A percentile compares a stretch with the other conserved stretches of the same genome.
phyloP scores from a whole-genome alignment of 2,329 filamentous ascomycete species.

The Xylaria sp. region DNA sequence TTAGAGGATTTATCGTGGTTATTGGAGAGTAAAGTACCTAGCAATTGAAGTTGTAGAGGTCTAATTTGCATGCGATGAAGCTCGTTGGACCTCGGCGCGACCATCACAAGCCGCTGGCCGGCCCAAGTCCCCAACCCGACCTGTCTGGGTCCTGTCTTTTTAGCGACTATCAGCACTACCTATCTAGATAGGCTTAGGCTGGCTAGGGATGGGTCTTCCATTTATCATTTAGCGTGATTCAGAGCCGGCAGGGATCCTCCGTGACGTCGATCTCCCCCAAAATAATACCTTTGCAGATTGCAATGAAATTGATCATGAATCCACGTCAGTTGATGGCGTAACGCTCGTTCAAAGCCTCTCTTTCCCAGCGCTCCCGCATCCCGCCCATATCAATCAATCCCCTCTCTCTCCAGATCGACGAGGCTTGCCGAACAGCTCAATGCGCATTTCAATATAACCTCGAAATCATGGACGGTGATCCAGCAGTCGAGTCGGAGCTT shows the following conservation, averaged over 20 bases:
- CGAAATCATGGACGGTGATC: constrained; percentile 74
- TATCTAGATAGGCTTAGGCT: background rate
- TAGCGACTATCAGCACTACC: background rate
- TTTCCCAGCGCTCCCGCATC: constrained; percentile 4
- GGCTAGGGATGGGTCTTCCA: background rate
- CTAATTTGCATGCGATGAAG: background rate
- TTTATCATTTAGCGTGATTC: constrained; percentile 15
- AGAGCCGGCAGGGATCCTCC: constrained; percentile 19
- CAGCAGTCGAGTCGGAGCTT: constrained; percentile 74
- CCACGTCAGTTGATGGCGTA: constrained; percentile 15
- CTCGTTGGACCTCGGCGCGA: constrained; percentile 41
- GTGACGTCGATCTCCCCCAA: constrained; percentile 33
- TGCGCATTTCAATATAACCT: constrained; percentile 26
- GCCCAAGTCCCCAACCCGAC: too few relatives aligned
- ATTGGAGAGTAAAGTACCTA: background rate
- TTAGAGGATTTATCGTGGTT: background rate
- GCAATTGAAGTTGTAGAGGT: background rate
- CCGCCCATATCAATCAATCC: background rate
- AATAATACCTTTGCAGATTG: constrained; percentile 23
- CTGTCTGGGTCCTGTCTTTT: constrained; percentile 5
- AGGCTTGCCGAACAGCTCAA: constrained; percentile 14
- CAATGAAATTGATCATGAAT: constrained; percentile 7
- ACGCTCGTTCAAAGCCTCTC: constrained; percentile 21
- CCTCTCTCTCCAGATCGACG: background rate
- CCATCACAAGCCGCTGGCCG: constrained; percentile 3